These are phyloP conservation scores for Russula virescens DNA, from an alignment of 768 basidiomycete genomes.

Conservation along the genomic window DNA sequence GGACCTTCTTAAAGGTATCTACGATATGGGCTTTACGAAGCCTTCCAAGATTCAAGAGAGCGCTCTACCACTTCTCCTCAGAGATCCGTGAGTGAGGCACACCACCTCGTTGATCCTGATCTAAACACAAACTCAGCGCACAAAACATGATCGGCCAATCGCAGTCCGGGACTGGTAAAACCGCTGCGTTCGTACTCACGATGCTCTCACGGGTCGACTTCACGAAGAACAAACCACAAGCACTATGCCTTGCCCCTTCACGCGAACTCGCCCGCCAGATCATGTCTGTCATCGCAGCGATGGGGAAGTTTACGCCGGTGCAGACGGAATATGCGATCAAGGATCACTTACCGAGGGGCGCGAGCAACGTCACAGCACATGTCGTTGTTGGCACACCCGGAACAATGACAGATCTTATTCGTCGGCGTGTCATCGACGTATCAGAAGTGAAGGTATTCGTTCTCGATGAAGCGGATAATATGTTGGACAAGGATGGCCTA, in stretches of 20 bases:
- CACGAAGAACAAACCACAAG: slow-evolving; percentile 80
- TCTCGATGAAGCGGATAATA: slow-evolving; percentile 97
- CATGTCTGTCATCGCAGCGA: slow-evolving; percentile 87
- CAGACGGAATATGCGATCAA: slow-evolving; percentile 96
- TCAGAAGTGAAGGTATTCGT: slow-evolving; percentile 86
- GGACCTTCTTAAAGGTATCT: slow-evolving; percentile 90
- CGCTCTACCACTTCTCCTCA: slow-evolving; percentile 83
- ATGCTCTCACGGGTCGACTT: slow-evolving; percentile 96
- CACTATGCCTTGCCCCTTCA: slow-evolving; percentile 95
- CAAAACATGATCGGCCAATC: slow-evolving; percentile 99
- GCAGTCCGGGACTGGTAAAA: slow-evolving; percentile 98
- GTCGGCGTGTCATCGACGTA: slow-evolving; percentile 71
- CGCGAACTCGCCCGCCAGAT: slow-evolving; percentile 97
- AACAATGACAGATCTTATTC: slow-evolving; percentile 84
- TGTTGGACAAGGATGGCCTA: slow-evolving; percentile 91
- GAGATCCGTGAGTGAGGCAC: slow-evolving; percentile 66
- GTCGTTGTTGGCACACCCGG: slow-evolving; percentile 96
- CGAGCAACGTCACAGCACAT: slow-evolving; percentile 72
- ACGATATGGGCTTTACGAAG: slow-evolving; percentile 93
- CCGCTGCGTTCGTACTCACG: slow-evolving; percentile 94
- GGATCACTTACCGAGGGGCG: slow-evolving; percentile 66
- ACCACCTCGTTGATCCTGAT: neutral
- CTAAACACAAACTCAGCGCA: slow-evolving; percentile 49
- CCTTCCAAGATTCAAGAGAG: slow-evolving; percentile 99
- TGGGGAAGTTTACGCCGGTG: slow-evolving; percentile 92